A percentile compares a stretch with the other conserved stretches of the same genome.
phyloP scores from a whole-genome alignment of 2,329 filamentous ascomycete species.

The Phaeoacremonium minimum region DNA sequence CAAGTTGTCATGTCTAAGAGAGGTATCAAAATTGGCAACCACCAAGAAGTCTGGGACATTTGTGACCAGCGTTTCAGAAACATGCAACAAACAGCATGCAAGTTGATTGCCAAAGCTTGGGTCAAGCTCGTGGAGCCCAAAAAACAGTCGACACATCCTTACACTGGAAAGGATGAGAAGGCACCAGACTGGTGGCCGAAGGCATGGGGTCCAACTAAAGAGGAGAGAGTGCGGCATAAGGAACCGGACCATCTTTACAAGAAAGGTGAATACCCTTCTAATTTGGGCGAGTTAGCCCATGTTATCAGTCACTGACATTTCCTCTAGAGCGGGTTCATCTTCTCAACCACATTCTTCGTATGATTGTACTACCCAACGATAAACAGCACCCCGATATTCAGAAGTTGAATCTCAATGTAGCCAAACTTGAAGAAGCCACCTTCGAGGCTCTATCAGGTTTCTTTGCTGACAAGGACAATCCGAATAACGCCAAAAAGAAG shows the following conservation, averaged over 20 bases:
- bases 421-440: slow-evolving; percentile 54
- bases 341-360: slow-evolving; percentile 54
- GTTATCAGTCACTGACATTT: slow-evolving; percentile 7
- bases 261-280: slow-evolving; percentile 46
- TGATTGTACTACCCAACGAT: slow-evolving; percentile 47
- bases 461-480: slow-evolving; percentile 51
- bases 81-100: slow-evolving; percentile 68
- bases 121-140: slow-evolving; percentile 72
- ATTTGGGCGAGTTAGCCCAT: too few relatives aligned
- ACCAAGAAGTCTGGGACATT: slow-evolving; percentile 51
- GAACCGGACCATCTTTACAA: slow-evolving; percentile 73
- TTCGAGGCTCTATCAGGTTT: slow-evolving; percentile 54
- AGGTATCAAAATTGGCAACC: slow-evolving; percentile 48
- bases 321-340: slow-evolving; percentile 54
- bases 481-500: slow-evolving; percentile 49
- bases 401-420: slow-evolving; percentile 48
- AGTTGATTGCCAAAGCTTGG: slow-evolving; percentile 70
- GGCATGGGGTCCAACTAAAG: slow-evolving; percentile 43
- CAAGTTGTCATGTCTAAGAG: slow-evolving; percentile 29
- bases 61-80: slow-evolving; percentile 59
- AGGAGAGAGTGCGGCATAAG: slow-evolving; percentile 59
- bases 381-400: slow-evolving; percentile 47
- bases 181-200: slow-evolving; percentile 66
- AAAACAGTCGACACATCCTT: slow-evolving; percentile 72
- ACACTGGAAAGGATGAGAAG: slow-evolving; percentile 60